Evolutionary conservation across 192 early-diverging fungal species (phyloP).

Genomic region (Allomyces javanicus): DNA sequence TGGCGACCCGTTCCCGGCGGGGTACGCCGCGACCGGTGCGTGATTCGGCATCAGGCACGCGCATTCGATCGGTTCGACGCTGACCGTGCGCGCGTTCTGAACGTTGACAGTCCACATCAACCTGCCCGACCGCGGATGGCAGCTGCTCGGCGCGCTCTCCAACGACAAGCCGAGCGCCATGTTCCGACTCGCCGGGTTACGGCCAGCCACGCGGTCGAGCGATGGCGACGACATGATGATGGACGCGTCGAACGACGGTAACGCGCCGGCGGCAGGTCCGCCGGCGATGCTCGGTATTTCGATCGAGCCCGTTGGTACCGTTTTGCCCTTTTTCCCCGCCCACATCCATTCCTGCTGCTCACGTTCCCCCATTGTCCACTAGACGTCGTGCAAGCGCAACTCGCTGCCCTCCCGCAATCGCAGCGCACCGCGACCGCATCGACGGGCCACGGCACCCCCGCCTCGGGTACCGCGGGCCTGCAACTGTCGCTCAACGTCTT

Average conservation of each 20-base stretch:
- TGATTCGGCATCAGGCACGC: too few species aligned
- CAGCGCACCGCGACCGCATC: conserved; percentile 16
- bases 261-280: conserved; percentile 4
- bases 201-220: not conserved
- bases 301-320: conserved; percentile 56
- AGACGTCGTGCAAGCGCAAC: conserved; percentile 38
- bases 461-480: conserved; percentile 1
- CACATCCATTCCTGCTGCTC: too few species aligned
- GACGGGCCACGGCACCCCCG: conserved; percentile 1
- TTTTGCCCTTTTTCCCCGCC: not conserved
- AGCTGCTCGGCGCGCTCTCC: conserved; percentile 53
- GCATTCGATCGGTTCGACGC: too few species aligned
- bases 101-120: conserved; percentile 52
- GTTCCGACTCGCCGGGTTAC: conserved; percentile 32
- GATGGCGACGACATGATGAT: not conserved
- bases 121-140: conserved; percentile 63
- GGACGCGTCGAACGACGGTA: conserved; percentile 1
- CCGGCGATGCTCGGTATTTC: conserved; percentile 70
- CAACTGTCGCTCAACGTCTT: conserved; percentile 16
- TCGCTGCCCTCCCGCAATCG: conserved; percentile 8
- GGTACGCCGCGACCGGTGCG: conserved; percentile 56
- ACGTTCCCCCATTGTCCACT: too few species aligned
- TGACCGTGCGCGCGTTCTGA: too few species aligned
- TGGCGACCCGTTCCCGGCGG: conserved; percentile 73
- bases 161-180: conserved; percentile 71